These are phyloP conservation scores for Cymbopogon citratus DNA, from an alignment of 176 grass and related monocot genomes.

Conservation along the genomic window DNA sequence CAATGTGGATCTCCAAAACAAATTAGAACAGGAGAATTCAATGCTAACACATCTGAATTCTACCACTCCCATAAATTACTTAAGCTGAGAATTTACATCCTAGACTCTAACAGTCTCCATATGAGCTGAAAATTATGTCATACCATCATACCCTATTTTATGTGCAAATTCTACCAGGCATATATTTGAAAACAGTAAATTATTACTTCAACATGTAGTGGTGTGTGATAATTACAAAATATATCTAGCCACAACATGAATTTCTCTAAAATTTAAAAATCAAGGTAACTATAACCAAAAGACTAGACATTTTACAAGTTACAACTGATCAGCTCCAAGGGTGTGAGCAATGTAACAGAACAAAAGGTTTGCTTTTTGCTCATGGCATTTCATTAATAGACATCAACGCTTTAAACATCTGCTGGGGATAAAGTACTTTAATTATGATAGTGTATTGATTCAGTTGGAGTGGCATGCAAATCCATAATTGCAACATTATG, in stretches of 20 bases:
- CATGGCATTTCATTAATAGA: neutral
- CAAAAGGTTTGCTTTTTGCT: neutral
- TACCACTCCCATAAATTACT: neutral
- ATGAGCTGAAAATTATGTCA: neutral
- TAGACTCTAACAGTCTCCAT: neutral
- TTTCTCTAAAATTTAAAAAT: neutral
- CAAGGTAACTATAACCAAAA: neutral
- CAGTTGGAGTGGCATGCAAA: neutral
- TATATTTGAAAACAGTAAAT: neutral
- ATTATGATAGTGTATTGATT: neutral
- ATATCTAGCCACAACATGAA: neutral
- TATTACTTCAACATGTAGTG: neutral
- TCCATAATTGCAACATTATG: neutral
- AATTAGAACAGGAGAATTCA: neutral
- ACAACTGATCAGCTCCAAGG: neutral
- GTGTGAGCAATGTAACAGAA: neutral
- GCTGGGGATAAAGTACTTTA: neutral
- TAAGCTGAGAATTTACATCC: neutral
- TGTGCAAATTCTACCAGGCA: neutral
- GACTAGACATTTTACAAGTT: neutral
- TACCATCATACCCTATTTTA: neutral
- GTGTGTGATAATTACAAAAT: neutral
- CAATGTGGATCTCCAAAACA: conserved; percentile 12
- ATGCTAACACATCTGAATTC: neutral
- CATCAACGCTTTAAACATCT: neutral